Conservation (phyloP, 331 rosid genomes). For the Spiraea crenata region DNA sequence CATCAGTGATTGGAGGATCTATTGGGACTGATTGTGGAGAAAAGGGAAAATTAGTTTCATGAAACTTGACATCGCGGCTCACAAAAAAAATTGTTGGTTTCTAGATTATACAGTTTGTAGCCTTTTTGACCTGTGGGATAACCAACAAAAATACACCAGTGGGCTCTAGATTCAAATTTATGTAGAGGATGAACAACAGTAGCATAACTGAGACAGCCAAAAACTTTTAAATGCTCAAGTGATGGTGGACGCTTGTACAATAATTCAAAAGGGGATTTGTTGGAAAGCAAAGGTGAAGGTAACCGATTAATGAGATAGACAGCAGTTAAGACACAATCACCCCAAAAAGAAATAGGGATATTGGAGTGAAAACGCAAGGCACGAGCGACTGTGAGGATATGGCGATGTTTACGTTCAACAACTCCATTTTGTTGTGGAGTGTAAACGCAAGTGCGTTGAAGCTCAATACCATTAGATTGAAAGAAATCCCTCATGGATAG, state of each 20-base stretch:
- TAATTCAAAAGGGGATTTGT: conserved; percentile 12
- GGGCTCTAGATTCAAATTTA: conserved; percentile 4
- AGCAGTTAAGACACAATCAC: conserved; percentile 8
- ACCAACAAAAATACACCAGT: not conserved
- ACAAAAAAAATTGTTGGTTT: conserved; percentile 9
- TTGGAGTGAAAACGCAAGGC: no score
- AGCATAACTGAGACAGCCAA: conserved; percentile 11
- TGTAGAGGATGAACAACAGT: conserved; percentile 5
- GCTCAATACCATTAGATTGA: no score
- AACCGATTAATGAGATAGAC: conserved; percentile 1
- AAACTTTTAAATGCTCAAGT: conserved; percentile 3
- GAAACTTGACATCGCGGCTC: conserved; percentile 20
- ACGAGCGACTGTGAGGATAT: no score
- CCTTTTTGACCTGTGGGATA: not conserved
- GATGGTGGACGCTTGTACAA: conserved; percentile 14
- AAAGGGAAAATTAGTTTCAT: conserved; percentile 9
- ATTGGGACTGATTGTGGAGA: no score
- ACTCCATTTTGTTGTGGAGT: no score
- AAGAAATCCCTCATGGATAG: no score
- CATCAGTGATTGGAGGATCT: no score
- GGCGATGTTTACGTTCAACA: no score
- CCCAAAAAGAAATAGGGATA: conserved; percentile 7
- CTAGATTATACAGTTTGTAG: not conserved
- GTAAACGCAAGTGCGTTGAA: no score
- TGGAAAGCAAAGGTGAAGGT: conserved; percentile 1